Conservation (phyloP, 2,329 filamentous ascomycete genomes). For the Xylariaceae sp. region DNA sequence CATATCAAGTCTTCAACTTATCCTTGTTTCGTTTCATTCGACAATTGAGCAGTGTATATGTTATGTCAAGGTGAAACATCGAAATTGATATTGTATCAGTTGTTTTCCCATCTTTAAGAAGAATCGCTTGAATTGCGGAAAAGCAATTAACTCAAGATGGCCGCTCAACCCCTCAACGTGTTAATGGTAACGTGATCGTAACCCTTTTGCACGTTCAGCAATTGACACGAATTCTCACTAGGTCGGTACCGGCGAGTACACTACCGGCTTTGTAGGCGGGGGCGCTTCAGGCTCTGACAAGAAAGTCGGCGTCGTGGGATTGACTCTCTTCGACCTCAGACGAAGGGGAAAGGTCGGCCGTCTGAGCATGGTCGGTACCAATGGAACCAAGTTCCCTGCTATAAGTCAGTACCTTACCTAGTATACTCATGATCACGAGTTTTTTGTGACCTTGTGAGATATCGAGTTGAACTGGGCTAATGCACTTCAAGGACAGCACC, state of each 20-base stretch:
- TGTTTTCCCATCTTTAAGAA: neutral
- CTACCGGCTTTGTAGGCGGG: conserved; percentile 84
- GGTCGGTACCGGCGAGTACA: conserved; percentile 95
- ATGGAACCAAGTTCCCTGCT: conserved; percentile 82
- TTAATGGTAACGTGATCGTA: conserved; percentile 52
- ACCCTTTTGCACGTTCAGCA: conserved; percentile 2
- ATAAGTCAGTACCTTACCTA: conserved; percentile 58
- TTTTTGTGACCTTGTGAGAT: neutral
- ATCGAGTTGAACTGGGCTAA: neutral
- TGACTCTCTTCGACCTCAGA: conserved; percentile 84
- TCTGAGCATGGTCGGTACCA: conserved; percentile 84
- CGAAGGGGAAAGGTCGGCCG: conserved; percentile 82
- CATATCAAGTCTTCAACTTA: neutral
- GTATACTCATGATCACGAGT: neutral
- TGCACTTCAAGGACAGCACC: conserved; percentile 59
- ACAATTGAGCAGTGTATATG: neutral
- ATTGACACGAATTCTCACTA: conserved; percentile 29
- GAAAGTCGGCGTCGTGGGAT: conserved; percentile 88
- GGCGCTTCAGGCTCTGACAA: conserved; percentile 85
- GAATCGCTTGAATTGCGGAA: neutral
- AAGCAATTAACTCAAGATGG: conserved; percentile 8
- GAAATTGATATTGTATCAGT: neutral
- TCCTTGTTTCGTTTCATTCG: neutral
- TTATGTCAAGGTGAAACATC: neutral
- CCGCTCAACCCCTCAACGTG: conserved; percentile 50